These are phyloP conservation scores for Epichloe glyceriae DNA, from an alignment of 2,329 filamentous ascomycete species.

Conservation along the genomic window DNA sequence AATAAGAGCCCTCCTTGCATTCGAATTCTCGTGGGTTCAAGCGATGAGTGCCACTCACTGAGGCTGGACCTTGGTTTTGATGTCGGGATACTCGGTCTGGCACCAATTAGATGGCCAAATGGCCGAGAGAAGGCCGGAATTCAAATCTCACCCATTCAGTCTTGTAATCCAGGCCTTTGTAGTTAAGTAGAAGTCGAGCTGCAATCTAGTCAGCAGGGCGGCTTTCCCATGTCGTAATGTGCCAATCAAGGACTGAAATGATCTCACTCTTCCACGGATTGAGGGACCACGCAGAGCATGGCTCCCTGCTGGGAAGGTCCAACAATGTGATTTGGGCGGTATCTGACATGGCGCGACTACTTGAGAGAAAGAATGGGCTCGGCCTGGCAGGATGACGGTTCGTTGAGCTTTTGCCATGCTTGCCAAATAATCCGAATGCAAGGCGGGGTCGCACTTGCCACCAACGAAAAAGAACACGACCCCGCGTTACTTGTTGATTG, in stretches of 20 bases:
- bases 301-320: constrained; percentile 44
- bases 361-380: no score
- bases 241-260: neutral
- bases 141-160: constrained; percentile 43
- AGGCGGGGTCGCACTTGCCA: no score
- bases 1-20: neutral
- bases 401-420: no score
- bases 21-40: neutral
- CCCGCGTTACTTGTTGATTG: no score
- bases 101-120: constrained; percentile 42
- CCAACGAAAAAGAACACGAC: no score
- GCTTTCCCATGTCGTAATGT: neutral
- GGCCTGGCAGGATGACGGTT: no score
- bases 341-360: constrained; percentile 16
- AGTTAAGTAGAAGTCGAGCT: constrained; percentile 56
- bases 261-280: constrained; percentile 58
- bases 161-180: constrained; percentile 48
- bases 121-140: no score
- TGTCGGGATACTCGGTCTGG: constrained; percentile 10
- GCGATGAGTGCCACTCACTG: constrained; percentile 28
- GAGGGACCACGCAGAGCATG: constrained; percentile 43
- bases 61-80: constrained; percentile 40
- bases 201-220: neutral
- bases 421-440: no score
- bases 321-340: constrained; percentile 37